A percentile compares a stretch with the other conserved stretches of the same genome.
phyloP scores from a whole-genome alignment of 108 stramenopile genomes.

The Fistulifera pelliculosa region DNA sequence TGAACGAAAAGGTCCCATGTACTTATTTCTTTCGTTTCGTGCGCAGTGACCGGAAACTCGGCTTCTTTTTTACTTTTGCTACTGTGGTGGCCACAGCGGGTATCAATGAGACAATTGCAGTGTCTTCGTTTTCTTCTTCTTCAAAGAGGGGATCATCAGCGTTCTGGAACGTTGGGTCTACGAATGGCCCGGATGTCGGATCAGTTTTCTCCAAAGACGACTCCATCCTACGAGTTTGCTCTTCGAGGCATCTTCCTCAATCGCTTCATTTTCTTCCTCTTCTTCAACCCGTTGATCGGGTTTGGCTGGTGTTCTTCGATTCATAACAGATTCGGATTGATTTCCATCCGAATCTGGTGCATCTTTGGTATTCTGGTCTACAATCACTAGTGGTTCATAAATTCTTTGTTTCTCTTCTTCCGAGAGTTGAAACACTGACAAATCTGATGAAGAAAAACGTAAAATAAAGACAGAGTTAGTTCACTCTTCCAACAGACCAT shows the following conservation, averaged over 20 bases:
- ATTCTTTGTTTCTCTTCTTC: conserved; percentile 6
- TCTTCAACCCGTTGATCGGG: not conserved
- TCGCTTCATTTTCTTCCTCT: conserved; percentile 16
- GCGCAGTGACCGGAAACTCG: conserved; percentile 13
- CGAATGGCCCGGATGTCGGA: not conserved
- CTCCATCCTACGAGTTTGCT: not conserved
- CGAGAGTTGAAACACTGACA: conserved; percentile 21
- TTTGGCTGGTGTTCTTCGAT: too few species aligned
- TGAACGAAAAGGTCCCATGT: too few species aligned
- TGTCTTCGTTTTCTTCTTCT: not conserved
- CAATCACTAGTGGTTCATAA: not conserved
- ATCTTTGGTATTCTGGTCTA: not conserved
- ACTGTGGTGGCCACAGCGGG: not conserved
- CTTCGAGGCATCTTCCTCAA: conserved; percentile 25
- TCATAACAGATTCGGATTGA: not conserved
- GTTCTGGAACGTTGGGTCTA: not conserved
- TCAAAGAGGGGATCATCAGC: not conserved
- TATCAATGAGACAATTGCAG: not conserved
- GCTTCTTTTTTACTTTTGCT: conserved; percentile 22
- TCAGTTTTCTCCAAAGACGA: not conserved
- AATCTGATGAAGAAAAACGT: conserved; percentile 17
- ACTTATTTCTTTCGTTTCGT: too few species aligned
- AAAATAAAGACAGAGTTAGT: not conserved
- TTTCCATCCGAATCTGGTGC: not conserved
- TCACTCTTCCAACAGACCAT: not conserved